Conservation (phyloP, 108 stramenopile genomes). For the Asterionellopsis glacialis region DNA sequence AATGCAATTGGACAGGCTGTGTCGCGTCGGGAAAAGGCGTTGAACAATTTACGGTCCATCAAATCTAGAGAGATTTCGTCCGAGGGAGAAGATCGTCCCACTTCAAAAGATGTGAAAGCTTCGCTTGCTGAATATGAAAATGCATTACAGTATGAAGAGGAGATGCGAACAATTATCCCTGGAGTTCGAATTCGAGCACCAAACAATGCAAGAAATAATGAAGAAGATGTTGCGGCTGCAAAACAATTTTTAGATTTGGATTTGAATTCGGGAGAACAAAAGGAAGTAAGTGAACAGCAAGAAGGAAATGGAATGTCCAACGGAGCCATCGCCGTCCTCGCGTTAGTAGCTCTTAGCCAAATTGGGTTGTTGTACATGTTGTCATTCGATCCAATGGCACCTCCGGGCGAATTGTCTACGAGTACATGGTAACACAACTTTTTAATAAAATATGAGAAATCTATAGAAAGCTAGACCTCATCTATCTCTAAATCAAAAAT, state of each 20-base stretch:
- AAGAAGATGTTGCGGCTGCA: conserved; percentile 11
- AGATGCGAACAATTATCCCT: conserved; percentile 54
- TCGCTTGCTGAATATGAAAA: conserved; percentile 41
- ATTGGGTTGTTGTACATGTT: conserved; percentile 1
- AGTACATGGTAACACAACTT: too few relatives aligned
- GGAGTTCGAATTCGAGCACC: conserved; percentile 30
- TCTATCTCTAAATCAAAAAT: too few relatives aligned
- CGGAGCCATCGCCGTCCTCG: background rate
- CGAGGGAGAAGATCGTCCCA: conserved; percentile 15
- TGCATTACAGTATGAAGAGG: conserved; percentile 45
- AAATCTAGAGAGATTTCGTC: conserved; percentile 48
- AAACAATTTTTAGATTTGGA: conserved; percentile 11
- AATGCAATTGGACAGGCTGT: conserved; percentile 51
- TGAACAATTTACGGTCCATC: conserved; percentile 30
- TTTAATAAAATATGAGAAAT: too few relatives aligned
- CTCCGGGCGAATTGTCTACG: background rate
- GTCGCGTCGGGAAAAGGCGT: conserved; percentile 36
- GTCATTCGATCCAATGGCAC: conserved; percentile 1
- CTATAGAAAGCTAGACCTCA: too few relatives aligned
- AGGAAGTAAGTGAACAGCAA: background rate
- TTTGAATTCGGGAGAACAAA: background rate
- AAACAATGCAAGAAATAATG: background rate
- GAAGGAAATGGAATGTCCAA: conserved; percentile 1
- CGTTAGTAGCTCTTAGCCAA: background rate
- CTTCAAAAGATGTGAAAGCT: conserved; percentile 10